Evolutionary conservation across 2,329 filamentous ascomycete genomes (phyloP), one percentile per base, ranked within the genome.

Genomic region (Pestalotiopsis sp.): DNA sequence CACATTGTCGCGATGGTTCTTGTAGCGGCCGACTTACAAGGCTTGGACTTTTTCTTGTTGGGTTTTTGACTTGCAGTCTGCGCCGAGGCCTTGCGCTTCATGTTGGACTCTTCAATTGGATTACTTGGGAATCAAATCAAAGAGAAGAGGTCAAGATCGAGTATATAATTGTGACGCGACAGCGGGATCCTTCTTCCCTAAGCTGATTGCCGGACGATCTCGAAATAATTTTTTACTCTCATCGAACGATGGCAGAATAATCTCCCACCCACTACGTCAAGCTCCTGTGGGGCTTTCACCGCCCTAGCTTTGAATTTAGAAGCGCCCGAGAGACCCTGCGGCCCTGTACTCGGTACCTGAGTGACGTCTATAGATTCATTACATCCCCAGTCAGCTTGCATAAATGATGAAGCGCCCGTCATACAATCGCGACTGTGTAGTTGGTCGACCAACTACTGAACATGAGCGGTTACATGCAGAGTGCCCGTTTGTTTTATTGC

Each of bases 41-140:
- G 79, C 76, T 82, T 83, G 73, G 84, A 79, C 78, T 86, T 87
- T 79, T 89, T 90, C 77, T 84, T 87, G 71, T 76, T 75, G 71
- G 79, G 80, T 73, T 79, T 83, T 69, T 81, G 83, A 75, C 79
- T 80, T 70, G 77, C 80, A 66, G 78, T 77, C 71, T 83, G 81
- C 70, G 80, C 77, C 61, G 85, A 62, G 41, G 88, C 87, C 78
- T 90, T 90, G 81, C 88, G 86, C 81, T 90, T 90, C 86, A 89
- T 89, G 5, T 72, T 82, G 74, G 58, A 31, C n/a, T 27, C 62
- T 27, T 59, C 68, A 76, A 75, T 77, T 75, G 75, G 66, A 17
- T 25, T 17, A 3, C 25, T 65, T 52, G 12, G 9, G 11, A 7
- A 12, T 7, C n/a, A 62, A 36, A 23, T 36, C 31, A 36, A 36